Base-by-base conservation (phyloP, 495 filamentous ascomycete genomes). In the Pyronema omphalodes region DNA sequence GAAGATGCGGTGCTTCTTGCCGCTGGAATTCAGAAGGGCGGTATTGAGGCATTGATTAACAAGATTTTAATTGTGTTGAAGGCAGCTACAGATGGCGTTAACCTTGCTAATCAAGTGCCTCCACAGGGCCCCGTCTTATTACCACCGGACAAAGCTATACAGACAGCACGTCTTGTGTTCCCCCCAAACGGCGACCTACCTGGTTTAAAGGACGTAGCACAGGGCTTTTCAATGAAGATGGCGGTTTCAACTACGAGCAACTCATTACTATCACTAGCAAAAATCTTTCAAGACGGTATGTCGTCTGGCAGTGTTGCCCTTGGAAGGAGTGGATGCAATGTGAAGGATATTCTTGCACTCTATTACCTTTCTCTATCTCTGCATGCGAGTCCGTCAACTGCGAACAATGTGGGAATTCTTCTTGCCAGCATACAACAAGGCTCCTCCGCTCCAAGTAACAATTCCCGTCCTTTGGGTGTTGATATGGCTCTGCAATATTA, bases 271-370 rank as follows among this genome's bases (percentile, higher is more conserved):
- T 96, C 89, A 0, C 71, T 99, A 46, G 91, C 91, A 19, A 99
- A 99, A 67, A 96, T 99, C 44, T 96, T 93, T 59, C 91, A 99
- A 67, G 91, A 99, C 70, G 83, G 88, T n/a, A 94, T 95, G 84
- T 84, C 86, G 6, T 88, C 78, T 56, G 78, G 80, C 35, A 74
- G 79, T 34, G 72, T 74, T 37, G 71, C 72, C 18, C 71, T 80
- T 40, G 71, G 81, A 9, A 71, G 70, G 46, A 73, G 73, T 48
- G 75, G 82, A 3, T 79, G 82, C 40, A 81, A 85, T 1, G 87
- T 96, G 6, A 81, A 87, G 34, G 91, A 99, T 59, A 99, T 99
- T 43, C 67, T 99, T 12, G 86, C 88, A 3, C 75, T 99, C 9
- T 99, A 99, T 62, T 99, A 99, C 59, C 75, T 99, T 1, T 96